A percentile compares a stretch with the other conserved stretches of the same genome.
These are phyloP conservation scores for Lactifluus subvellereus DNA, from an alignment of 768 basidiomycete genomes.

Conservation along the genomic window DNA sequence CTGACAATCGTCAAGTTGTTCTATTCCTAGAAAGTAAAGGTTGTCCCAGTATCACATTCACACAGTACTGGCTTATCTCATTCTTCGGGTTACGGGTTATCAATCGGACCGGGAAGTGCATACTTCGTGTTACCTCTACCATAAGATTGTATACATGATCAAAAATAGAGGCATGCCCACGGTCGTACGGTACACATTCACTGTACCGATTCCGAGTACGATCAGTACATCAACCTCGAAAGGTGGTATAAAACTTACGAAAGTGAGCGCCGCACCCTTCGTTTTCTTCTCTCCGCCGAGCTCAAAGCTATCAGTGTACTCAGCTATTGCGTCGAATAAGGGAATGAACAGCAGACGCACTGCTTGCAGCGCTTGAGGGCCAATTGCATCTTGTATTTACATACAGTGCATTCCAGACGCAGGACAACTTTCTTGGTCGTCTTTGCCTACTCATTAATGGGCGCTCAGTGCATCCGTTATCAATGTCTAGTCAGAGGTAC, in stretches of 20 bases:
- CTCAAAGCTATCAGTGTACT: conserved; percentile 67
- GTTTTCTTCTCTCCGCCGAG: conserved; percentile 99
- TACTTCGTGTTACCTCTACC: conserved; percentile 13
- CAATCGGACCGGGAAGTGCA: conserved; percentile 13
- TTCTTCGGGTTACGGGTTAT: not conserved
- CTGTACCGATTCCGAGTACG: not conserved
- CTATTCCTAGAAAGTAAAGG: not conserved
- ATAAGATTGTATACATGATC: conserved; percentile 18
- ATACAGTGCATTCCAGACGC: conserved; percentile 93
- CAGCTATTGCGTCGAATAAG: not conserved
- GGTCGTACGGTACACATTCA: conserved; percentile 10
- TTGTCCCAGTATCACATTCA: not conserved
- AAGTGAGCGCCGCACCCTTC: conserved; percentile 91
- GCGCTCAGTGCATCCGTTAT: not conserved
- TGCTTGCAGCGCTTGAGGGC: conserved; percentile 99
- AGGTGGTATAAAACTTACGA: conserved; percentile 54
- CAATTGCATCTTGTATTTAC: conserved; percentile 98
- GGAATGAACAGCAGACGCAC: conserved; percentile 43
- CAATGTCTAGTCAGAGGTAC: not conserved
- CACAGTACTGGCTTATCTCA: not conserved
- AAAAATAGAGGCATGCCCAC: conserved; percentile 8
- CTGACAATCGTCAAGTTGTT: not conserved
- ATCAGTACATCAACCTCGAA: conserved; percentile 1
- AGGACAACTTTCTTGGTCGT: conserved; percentile 99
- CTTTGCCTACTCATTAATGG: conserved; percentile 58